Evolutionary conservation across 2,329 filamentous ascomycete genomes (phyloP).

Genomic region (Ceratocystis diversiconidia): DNA sequence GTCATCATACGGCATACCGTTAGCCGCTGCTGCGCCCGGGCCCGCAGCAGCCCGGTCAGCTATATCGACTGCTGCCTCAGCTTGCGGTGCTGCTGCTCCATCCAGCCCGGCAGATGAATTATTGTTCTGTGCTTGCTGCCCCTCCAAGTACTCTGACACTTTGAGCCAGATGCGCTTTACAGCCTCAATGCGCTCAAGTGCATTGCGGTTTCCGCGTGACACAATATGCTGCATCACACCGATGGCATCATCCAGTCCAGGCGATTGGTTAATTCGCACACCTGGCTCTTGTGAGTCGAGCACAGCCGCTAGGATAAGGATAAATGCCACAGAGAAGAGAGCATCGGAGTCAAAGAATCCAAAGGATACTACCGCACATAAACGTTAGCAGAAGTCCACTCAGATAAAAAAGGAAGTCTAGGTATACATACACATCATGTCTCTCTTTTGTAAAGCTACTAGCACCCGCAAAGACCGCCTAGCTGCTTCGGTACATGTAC

Average conservation of each 20-base stretch:
- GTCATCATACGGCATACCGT: conserved; percentile 8
- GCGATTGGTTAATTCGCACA: conserved; percentile 5
- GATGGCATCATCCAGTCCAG: conserved; percentile 16
- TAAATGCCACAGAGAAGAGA: conserved; percentile 18
- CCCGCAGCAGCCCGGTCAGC: not conserved
- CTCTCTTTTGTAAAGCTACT: conserved; percentile 23
- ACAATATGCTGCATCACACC: conserved; percentile 17
- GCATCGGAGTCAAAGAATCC: conserved; percentile 18
- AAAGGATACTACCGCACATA: conserved; percentile 11
- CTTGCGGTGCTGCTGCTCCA: not conserved
- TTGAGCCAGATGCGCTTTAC: conserved; percentile 17
- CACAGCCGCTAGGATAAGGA: conserved; percentile 16
- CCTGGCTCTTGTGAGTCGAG: conserved; percentile 17
- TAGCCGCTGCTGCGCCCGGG: not conserved
- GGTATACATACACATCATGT: conserved; percentile 23
- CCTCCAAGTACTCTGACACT: conserved; percentile 15
- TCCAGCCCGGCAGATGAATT: not conserved
- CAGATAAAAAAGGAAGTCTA: not conserved
- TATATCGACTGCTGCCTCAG: not conserved
- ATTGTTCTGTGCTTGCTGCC: not conserved
- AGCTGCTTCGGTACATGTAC: conserved; percentile 24
- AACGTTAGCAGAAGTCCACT: not conserved
- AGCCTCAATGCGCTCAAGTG: conserved; percentile 14
- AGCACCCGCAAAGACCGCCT: conserved; percentile 23
- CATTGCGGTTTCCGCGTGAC: conserved; percentile 13